phyloP scores from a whole-genome alignment of 2,329 filamentous ascomycete genomes.

The Trichoderma polysporum region DNA sequence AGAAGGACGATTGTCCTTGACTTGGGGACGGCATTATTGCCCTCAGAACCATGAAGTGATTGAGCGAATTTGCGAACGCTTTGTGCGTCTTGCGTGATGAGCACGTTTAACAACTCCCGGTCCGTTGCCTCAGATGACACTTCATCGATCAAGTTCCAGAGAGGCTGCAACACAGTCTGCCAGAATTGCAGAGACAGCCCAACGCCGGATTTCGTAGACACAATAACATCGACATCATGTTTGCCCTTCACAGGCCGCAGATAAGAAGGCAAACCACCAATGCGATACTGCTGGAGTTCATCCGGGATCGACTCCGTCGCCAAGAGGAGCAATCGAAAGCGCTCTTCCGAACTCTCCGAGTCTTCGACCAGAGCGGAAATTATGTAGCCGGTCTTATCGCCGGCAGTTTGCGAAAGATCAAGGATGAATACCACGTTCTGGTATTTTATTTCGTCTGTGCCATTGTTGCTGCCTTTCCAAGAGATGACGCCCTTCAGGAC shows the following conservation, averaged over 20 bases:
- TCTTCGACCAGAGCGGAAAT: conserved; percentile 43
- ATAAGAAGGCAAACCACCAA: conserved; percentile 42
- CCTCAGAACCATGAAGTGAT: conserved; percentile 12
- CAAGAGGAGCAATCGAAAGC: conserved; percentile 34
- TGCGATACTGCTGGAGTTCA: conserved; percentile 35
- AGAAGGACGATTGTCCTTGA: conserved; percentile 67
- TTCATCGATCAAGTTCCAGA: conserved; percentile 48
- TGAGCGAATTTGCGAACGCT: conserved; percentile 65
- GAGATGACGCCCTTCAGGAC: conserved; percentile 29
- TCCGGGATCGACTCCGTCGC: conserved; percentile 37
- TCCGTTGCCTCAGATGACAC: not conserved
- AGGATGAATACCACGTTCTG: conserved; percentile 34
- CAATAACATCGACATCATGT: conserved; percentile 56
- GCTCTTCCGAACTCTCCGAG: conserved; percentile 27
- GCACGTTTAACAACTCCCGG: conserved; percentile 35
- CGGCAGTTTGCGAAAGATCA: conserved; percentile 2
- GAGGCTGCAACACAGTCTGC: conserved; percentile 52
- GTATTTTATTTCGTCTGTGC: conserved; percentile 20
- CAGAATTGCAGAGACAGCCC: conserved; percentile 58
- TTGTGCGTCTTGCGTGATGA: conserved; percentile 62
- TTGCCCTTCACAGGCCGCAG: conserved; percentile 29
- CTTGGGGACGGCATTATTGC: conserved; percentile 25
- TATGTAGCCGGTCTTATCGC: conserved; percentile 19
- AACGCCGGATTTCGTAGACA: conserved; percentile 67
- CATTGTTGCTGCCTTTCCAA: conserved; percentile 29